Conservation (phyloP, 2,329 filamentous ascomycete species). For the Sporothrix pseudoabietina region DNA sequence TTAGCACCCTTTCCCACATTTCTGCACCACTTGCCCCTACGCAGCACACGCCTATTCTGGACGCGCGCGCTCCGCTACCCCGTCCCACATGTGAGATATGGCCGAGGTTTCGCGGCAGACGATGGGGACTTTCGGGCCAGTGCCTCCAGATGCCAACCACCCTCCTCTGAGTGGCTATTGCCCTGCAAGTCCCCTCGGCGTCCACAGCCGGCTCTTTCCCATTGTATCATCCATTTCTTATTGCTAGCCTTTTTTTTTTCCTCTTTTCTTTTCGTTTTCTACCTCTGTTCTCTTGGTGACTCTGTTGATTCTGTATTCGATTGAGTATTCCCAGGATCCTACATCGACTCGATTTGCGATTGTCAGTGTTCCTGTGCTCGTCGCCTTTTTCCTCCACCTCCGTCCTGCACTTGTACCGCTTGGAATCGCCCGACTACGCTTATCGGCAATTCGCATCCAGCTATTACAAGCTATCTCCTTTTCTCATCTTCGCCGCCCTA, state of each 20-base stretch:
- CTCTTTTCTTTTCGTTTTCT: constrained; percentile 3
- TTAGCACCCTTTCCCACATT: constrained; percentile 7
- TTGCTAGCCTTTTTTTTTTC: not conserved
- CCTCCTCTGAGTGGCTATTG: constrained; percentile 26
- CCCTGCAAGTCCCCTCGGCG: constrained; percentile 29
- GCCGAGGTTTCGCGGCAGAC: constrained; percentile 34
- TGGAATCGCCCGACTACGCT: constrained; percentile 17
- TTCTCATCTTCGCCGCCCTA: not conserved
- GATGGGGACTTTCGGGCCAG: constrained; percentile 27
- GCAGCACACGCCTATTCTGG: constrained; percentile 26
- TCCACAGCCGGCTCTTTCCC: constrained; percentile 15
- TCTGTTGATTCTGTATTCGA: not conserved
- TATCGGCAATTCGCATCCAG: constrained; percentile 20
- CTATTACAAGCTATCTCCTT: not conserved
- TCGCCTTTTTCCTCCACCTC: not conserved
- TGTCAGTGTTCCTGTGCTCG: not conserved
- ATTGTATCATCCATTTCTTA: not conserved
- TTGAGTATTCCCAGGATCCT: not conserved
- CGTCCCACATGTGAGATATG: constrained; percentile 35
- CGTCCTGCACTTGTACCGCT: constrained; percentile 15
- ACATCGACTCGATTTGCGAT: not conserved
- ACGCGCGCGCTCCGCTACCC: constrained; percentile 34
- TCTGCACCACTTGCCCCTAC: not conserved
- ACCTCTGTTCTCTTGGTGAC: not conserved
- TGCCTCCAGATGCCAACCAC: constrained; percentile 18